Conservation (phyloP, 2,329 filamentous ascomycete genomes). For the Fusarium sp. region DNA sequence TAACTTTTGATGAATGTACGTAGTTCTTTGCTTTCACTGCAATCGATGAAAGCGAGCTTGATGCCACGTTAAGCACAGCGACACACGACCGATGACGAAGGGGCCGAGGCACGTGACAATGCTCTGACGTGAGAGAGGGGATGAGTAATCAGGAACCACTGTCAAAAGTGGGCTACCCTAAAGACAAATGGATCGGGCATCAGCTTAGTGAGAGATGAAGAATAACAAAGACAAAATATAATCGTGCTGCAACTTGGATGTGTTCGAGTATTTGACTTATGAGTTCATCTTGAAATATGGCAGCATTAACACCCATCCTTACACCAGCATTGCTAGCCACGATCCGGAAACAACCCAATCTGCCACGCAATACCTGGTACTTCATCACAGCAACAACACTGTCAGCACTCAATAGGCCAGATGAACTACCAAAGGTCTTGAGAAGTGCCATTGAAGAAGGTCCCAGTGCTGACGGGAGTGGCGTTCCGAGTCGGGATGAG, state of each 20-base stretch:
- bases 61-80: conserved; percentile 47
- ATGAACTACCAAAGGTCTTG: conserved; percentile 37
- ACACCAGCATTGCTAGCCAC: conserved; percentile 37
- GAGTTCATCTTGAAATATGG: conserved; percentile 3
- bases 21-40: conserved; percentile 6
- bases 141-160: neutral
- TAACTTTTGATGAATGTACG: conserved; percentile 20
- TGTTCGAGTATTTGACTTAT: rapidly evolving
- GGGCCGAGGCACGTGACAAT: conserved; percentile 40
- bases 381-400: conserved; percentile 43
- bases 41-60: conserved; percentile 35
- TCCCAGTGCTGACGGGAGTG: neutral
- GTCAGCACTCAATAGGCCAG: conserved; percentile 41
- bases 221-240: neutral
- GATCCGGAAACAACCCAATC: conserved; percentile 39
- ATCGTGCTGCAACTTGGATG: neutral
- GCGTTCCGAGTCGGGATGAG: conserved; percentile 14
- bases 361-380: conserved; percentile 44
- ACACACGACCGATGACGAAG: conserved; percentile 45
- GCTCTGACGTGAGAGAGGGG: conserved; percentile 9
- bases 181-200: conserved; percentile 6
- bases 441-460: conserved; percentile 21
- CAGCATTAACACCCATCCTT: conserved; percentile 29
- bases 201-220: conserved; percentile 13
- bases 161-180: conserved; percentile 30